Conservation (phyloP, 2,329 filamentous ascomycete genomes). For the Cercospora zeae-maydis region DNA sequence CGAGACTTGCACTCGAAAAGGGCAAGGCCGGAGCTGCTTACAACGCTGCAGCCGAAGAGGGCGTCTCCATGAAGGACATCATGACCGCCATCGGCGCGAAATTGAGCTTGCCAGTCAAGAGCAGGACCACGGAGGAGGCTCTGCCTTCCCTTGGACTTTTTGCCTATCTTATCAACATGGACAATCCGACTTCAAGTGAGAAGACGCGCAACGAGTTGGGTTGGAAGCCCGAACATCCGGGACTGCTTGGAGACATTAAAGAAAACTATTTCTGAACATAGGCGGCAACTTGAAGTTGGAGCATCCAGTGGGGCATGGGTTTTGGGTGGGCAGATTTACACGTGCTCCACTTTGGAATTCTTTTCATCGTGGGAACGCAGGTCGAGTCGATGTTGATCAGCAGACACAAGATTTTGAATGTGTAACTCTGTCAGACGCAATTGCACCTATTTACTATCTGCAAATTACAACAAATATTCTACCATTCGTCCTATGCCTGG, state of each 20-base stretch:
- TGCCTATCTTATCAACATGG: conserved; percentile 35
- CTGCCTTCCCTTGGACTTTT: conserved; percentile 34
- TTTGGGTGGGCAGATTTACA: not conserved
- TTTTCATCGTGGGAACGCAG: too few species aligned
- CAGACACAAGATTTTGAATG: too few species aligned
- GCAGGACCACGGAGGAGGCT: conserved; percentile 31
- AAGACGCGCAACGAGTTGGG: conserved; percentile 42
- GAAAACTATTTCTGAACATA: conserved; percentile 15
- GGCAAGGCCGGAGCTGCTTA: conserved; percentile 37
- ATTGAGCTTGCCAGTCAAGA: conserved; percentile 13
- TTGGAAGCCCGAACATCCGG: conserved; percentile 38
- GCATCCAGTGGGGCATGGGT: not conserved
- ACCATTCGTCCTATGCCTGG: conserved; percentile 41
- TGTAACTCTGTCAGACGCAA: too few species aligned
- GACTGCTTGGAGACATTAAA: conserved; percentile 38
- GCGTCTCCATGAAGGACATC: conserved; percentile 16
- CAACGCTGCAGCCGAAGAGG: conserved; percentile 37
- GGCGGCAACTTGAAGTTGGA: not conserved
- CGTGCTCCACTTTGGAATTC: not conserved
- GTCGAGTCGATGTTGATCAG: too few species aligned
- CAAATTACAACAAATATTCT: conserved; percentile 39
- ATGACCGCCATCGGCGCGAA: conserved; percentile 11
- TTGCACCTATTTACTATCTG: not conserved
- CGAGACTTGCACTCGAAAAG: conserved; percentile 40
- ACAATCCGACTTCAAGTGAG: conserved; percentile 37